A percentile compares a stretch with the other conserved stretches of the same genome.
These are phyloP conservation scores for Balansia obtecta DNA, from an alignment of 2,329 filamentous ascomycete species.

Conservation along the genomic window DNA sequence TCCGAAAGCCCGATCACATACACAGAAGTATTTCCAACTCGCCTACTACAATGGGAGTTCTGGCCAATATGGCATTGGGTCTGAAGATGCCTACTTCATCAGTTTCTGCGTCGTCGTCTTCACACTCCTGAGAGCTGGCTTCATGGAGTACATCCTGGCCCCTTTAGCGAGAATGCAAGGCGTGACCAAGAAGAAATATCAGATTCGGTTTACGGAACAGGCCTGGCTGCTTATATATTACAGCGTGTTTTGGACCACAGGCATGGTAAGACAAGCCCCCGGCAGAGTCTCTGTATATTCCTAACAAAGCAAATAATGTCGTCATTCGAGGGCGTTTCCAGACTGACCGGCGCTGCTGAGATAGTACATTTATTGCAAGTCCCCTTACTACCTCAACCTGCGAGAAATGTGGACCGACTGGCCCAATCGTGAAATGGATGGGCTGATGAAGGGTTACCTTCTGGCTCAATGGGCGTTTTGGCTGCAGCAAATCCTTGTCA, in stretches of 20 bases:
- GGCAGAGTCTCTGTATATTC: too few species aligned
- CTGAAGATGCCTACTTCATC: constrained; percentile 69
- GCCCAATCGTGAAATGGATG: constrained; percentile 67
- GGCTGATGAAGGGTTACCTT: constrained; percentile 77
- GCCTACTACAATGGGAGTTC: constrained; percentile 66
- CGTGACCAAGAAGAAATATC: constrained; percentile 61
- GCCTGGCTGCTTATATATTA: constrained; percentile 86
- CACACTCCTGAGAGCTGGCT: constrained; percentile 70
- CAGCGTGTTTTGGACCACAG: constrained; percentile 66
- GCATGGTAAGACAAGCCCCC: constrained; percentile 49
- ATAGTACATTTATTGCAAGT: constrained; percentile 70
- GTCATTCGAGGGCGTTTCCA: background rate
- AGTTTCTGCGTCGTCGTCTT: constrained; percentile 70
- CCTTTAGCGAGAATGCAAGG: constrained; percentile 64
- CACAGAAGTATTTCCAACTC: constrained; percentile 77
- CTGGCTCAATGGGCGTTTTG: constrained; percentile 86
- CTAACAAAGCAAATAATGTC: background rate
- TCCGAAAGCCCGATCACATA: constrained; percentile 65
- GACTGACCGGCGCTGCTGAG: background rate
- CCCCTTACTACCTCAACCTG: constrained; percentile 67
- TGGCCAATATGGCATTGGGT: constrained; percentile 62
- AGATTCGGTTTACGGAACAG: constrained; percentile 84
- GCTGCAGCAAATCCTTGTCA: constrained; percentile 86
- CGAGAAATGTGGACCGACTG: constrained; percentile 73
- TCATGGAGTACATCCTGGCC: constrained; percentile 77